Percentiles rank a stretch among this genome's conserved stretches.
These are phyloP conservation scores for Fusarium armeniacum DNA, from an alignment of 2,329 filamentous ascomycete genomes.

Conservation along the genomic window DNA sequence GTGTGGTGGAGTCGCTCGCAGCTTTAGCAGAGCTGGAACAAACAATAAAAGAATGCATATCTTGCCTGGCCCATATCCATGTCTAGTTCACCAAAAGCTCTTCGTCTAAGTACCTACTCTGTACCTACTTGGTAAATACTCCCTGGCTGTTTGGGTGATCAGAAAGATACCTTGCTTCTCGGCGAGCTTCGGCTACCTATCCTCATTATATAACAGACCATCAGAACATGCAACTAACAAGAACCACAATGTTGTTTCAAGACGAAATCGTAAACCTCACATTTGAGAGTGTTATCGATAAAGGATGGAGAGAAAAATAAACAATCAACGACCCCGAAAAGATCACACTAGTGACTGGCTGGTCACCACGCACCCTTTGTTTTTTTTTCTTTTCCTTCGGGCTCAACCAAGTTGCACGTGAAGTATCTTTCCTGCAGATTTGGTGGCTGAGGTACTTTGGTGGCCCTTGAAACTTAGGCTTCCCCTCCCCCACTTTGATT, in stretches of 20 bases:
- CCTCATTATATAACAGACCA: not conserved
- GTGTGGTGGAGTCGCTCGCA: conserved; percentile 25
- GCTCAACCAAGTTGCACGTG: conserved; percentile 21
- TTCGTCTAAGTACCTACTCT: conserved; percentile 1
- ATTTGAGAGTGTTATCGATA: conserved; percentile 9
- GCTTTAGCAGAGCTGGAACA: conserved; percentile 13
- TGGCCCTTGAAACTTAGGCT: conserved; percentile 39
- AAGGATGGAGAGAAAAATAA: conserved; percentile 15
- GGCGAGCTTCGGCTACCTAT: not conserved
- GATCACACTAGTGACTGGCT: conserved; percentile 33
- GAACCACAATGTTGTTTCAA: not conserved
- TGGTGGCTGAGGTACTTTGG: conserved; percentile 22
- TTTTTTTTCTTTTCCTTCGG: conserved; percentile 36
- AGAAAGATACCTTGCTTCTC: not conserved
- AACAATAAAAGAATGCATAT: conserved; percentile 5
- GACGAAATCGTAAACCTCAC: not conserved
- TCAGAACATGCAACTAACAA: not conserved
- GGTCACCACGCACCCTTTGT: conserved; percentile 42
- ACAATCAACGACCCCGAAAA: conserved; percentile 23
- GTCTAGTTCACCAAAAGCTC: conserved; percentile 4
- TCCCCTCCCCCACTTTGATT: conserved; percentile 49
- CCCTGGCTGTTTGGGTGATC: not conserved
- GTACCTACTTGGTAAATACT: not conserved
- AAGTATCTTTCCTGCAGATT: conserved; percentile 33
- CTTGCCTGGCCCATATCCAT: not conserved